Conservation (phyloP, 805 yeast species). For the Schwanniomyces pseudopolymorphus region DNA sequence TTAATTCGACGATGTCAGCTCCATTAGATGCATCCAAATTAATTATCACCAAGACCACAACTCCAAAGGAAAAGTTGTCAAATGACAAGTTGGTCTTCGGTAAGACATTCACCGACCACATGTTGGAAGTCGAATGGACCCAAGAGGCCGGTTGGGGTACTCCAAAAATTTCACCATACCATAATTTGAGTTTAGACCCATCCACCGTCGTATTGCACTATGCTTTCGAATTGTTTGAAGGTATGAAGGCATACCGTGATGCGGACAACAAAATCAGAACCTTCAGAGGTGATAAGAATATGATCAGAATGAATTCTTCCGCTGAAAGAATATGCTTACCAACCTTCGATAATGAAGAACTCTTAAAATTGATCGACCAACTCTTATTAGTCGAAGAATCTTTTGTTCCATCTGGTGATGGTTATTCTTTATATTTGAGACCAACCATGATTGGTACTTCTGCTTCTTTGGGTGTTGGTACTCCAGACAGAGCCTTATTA, state of each 20-base stretch:
- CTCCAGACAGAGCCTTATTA: slow-evolving; percentile 78
- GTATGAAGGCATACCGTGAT: slow-evolving; percentile 86
- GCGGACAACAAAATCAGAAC: slow-evolving; percentile 64
- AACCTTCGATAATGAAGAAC: slow-evolving; percentile 74
- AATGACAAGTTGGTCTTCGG: slow-evolving; percentile 44
- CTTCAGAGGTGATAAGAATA: slow-evolving; percentile 90
- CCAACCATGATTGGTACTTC: slow-evolving; percentile 96
- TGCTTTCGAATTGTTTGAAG: slow-evolving; percentile 93
- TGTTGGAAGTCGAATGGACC: slow-evolving; percentile 85
- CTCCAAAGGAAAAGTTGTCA: slow-evolving; percentile 36
- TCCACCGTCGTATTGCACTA: slow-evolving; percentile 90
- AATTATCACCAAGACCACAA: slow-evolving; percentile 34
- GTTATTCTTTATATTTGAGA: slow-evolving; percentile 89
- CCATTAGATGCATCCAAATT: slow-evolving; percentile 40
- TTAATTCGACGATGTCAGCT: slow-evolving; percentile 12
- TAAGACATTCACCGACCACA: slow-evolving; percentile 76
- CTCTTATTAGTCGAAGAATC: slow-evolving; percentile 71
- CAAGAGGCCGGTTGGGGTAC: slow-evolving; percentile 75
- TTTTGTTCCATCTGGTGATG: slow-evolving; percentile 81
- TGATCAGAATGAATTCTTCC: slow-evolving; percentile 86
- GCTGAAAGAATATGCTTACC: slow-evolving; percentile 91
- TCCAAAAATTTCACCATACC: slow-evolving; percentile 89
- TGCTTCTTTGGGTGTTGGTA: slow-evolving; percentile 80
- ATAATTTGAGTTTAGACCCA: slow-evolving; percentile 75
- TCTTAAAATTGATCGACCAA: slow-evolving; percentile 72